Base-by-base conservation (phyloP, 129 eudicot species). In the Arctium minus region DNA sequence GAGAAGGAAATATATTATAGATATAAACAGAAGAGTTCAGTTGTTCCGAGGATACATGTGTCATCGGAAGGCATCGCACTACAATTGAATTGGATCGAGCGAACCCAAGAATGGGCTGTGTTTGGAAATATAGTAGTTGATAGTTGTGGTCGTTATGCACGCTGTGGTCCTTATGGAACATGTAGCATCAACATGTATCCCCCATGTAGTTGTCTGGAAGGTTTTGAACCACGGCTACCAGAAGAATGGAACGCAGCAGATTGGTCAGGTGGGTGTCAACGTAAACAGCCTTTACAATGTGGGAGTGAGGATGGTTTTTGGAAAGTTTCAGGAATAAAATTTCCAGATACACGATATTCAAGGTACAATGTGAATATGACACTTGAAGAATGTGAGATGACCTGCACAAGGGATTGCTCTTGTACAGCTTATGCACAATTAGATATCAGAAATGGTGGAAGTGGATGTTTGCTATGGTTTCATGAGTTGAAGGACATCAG, bases 391-490 rank as follows among this genome's bases (percentile, higher is more conserved):
- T 92, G 97, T 37, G 50, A 86, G 87, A 17, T 2, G 62, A 36
- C 12, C 8, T 90, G 97, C 86, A 76, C 65, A 70, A 88, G 15
- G 37, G 74, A 90, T 64, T 90, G 94, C 44, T 74, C 86, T 18
- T 92, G 97, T 81, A 31, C 79, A 15, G 92, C 90, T 35, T 92
- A 86, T 71, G 65, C 92, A 35, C 82, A 83, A 53, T 39, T 82
- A n/a, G 82, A 86, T 69, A 76, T 86, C 4, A 84, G 88, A 12
- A 80, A 75, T 5, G 67, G 85, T 0, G 93, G 93, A 22, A 79
- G 84, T 69, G 97, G 93, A 32, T 92, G 97, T 70, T 80, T 90
- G 88, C 50, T 85, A 17, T 92, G 93, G 94, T 84, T 56, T 70
- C 62, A 69, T 15, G 89, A 90, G n/a, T 75, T 92, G 42, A 37